A percentile compares a stretch with the other conserved stretches of the same genome.
These are phyloP conservation scores for Rhynchosporium graminicola DNA, from an alignment of 2,329 filamentous ascomycete genomes.

Conservation along the genomic window DNA sequence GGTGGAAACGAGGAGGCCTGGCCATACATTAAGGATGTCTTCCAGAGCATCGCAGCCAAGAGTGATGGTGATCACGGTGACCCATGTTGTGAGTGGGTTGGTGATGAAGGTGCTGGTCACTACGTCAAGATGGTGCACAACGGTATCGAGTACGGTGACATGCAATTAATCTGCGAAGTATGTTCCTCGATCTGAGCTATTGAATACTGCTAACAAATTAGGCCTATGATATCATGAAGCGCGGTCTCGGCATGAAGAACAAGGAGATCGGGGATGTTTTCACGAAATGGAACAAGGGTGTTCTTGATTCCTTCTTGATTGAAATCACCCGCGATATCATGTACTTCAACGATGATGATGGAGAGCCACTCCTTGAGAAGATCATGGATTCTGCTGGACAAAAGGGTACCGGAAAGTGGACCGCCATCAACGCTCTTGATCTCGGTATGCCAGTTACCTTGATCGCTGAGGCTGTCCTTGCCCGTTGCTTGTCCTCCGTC, in stretches of 20 bases:
- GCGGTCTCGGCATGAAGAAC: slow-evolving; percentile 81
- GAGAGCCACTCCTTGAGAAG: slow-evolving; percentile 91
- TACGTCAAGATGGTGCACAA: slow-evolving; percentile 99
- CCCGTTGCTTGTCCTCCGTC: slow-evolving; percentile 89
- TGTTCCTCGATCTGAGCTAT: slow-evolving; percentile 35
- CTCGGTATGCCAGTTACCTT: slow-evolving; percentile 98
- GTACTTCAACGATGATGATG: slow-evolving; percentile 96
- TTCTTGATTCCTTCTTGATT: slow-evolving; percentile 98
- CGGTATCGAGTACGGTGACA: slow-evolving; percentile 99
- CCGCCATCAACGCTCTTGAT: slow-evolving; percentile 97
- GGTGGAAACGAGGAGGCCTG: slow-evolving; percentile 98
- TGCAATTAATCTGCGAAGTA: slow-evolving; percentile 99
- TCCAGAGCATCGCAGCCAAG: slow-evolving; percentile 97
- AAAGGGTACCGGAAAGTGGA: slow-evolving; percentile 99
- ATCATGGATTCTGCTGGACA: slow-evolving; percentile 98
- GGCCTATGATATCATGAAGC: slow-evolving; percentile 99
- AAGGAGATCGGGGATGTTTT: slow-evolving; percentile 97
- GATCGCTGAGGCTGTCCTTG: slow-evolving; percentile 95
- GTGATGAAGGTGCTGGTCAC: slow-evolving; percentile 98
- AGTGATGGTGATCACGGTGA: slow-evolving; percentile 93
- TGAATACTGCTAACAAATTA: slow-evolving; percentile 43
- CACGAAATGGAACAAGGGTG: slow-evolving; percentile 96
- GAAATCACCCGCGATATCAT: slow-evolving; percentile 99
- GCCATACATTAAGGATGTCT: slow-evolving; percentile 98
- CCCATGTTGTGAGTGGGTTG: slow-evolving; percentile 99